Percentiles rank a stretch among this genome's conserved stretches.
phyloP scores from a whole-genome alignment of 306 rosid genomes.

The Neltuma alba region DNA sequence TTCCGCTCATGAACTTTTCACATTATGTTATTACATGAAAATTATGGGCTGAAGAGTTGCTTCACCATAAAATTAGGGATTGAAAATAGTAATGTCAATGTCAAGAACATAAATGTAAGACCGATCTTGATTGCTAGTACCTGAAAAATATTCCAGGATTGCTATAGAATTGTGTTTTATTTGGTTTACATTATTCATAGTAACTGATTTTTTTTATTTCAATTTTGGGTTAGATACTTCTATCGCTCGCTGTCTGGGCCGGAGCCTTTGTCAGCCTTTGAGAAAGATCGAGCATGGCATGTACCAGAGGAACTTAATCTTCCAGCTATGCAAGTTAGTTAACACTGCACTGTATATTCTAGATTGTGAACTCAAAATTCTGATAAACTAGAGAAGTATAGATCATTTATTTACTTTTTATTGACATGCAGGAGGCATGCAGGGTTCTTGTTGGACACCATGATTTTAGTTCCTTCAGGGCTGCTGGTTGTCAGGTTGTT shows the following conservation, averaged over 20 bases:
- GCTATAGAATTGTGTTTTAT: not conserved
- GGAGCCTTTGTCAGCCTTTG: conserved; percentile 79
- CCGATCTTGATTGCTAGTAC: conserved; percentile 21
- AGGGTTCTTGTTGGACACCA: conserved; percentile 81
- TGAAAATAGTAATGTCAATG: not conserved
- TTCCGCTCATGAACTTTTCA: not conserved
- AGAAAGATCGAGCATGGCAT: conserved; percentile 91
- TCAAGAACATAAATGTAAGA: conserved; percentile 10
- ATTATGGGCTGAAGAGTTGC: not conserved
- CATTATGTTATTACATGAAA: not conserved
- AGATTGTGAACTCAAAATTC: conserved; percentile 26
- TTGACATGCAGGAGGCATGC: conserved; percentile 80
- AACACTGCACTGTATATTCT: conserved; percentile 23
- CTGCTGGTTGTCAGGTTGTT: conserved; percentile 91
- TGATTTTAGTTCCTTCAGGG: conserved; percentile 97
- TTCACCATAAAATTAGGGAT: conserved; percentile 2
- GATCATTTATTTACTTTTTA: conserved; percentile 15
- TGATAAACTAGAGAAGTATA: conserved; percentile 2
- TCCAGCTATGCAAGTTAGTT: conserved; percentile 80
- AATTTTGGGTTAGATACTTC: conserved; percentile 63
- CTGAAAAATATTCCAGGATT: conserved; percentile 16
- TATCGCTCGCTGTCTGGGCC: conserved; percentile 85
- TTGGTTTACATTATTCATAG: conserved; percentile 15
- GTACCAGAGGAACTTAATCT: conserved; percentile 75
- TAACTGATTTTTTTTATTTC: conserved; percentile 7